phyloP scores from a whole-genome alignment of 495 filamentous ascomycete genomes.

The Penicillium desertorum region DNA sequence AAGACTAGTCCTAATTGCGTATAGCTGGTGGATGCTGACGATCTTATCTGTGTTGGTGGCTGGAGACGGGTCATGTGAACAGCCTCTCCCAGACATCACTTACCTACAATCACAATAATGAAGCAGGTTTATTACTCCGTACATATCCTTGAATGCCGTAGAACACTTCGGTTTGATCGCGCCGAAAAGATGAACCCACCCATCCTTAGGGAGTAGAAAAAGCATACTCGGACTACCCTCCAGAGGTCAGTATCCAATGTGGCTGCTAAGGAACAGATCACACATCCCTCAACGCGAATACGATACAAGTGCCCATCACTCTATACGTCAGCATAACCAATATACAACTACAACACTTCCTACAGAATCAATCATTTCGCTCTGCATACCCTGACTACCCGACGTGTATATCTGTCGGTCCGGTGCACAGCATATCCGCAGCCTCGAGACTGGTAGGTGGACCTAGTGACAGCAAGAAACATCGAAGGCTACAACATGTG shows the following conservation, averaged over 20 bases:
- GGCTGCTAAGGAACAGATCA: neutral
- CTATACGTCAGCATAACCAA: neutral
- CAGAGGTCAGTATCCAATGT: neutral
- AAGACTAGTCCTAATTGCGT: conserved; percentile 7
- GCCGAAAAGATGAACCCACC: neutral
- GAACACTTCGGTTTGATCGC: neutral
- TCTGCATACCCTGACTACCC: neutral
- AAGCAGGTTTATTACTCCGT: too few species aligned
- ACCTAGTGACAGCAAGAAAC: neutral
- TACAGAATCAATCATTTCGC: neutral
- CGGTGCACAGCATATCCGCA: neutral
- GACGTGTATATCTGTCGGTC: neutral
- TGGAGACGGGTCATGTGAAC: neutral
- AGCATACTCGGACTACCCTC: neutral
- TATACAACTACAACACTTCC: neutral
- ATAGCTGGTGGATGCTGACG: conserved; percentile 3
- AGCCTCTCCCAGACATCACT: neutral
- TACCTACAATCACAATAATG: neutral
- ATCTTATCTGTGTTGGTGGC: conserved; percentile 8
- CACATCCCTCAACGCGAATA: neutral
- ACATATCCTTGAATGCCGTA: too few species aligned
- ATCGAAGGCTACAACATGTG: neutral
- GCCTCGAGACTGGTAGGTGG: neutral
- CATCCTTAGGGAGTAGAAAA: neutral
- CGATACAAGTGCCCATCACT: neutral